phyloP scores from a whole-genome alignment of 2,329 filamentous ascomycete species.

The Penicillium sp. region DNA sequence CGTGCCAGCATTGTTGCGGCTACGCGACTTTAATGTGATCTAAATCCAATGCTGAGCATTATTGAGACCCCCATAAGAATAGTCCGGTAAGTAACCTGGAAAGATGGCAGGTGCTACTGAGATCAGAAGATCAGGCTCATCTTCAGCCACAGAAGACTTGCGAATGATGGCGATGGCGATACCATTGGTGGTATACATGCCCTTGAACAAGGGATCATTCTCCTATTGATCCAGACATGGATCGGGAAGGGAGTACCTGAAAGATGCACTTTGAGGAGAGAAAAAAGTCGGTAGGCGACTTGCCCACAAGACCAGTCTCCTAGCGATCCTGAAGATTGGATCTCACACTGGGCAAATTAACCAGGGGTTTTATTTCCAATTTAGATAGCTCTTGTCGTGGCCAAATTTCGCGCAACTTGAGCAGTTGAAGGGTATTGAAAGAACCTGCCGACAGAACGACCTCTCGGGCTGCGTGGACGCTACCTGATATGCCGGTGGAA shows the following conservation, averaged over 20 bases:
- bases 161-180: slow-evolving; percentile 55
- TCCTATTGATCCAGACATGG: slow-evolving; percentile 52
- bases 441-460: slow-evolving; percentile 55
- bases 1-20: slow-evolving; percentile 64
- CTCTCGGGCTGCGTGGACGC: slow-evolving; percentile 46
- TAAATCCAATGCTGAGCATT: slow-evolving; percentile 51
- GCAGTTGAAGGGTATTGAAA: slow-evolving; percentile 66
- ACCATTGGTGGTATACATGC: slow-evolving; percentile 56
- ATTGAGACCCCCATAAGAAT: slow-evolving; percentile 47
- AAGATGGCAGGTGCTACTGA: slow-evolving; percentile 61
- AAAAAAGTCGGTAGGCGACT: slow-evolving; percentile 40
- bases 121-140: slow-evolving; percentile 58
- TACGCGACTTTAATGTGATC: slow-evolving; percentile 61
- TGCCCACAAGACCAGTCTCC: slow-evolving; percentile 57
- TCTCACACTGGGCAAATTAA: slow-evolving; percentile 63
- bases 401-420: slow-evolving; percentile 65
- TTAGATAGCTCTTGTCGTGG: slow-evolving; percentile 55
- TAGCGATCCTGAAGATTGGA: slow-evolving; percentile 66
- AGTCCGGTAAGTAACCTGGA: slow-evolving; percentile 53
- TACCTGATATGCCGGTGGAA: slow-evolving; percentile 42
- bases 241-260: slow-evolving; percentile 34
- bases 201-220: slow-evolving; percentile 42
- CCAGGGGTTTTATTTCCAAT: slow-evolving; percentile 55
- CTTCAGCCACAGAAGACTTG: slow-evolving; percentile 44
- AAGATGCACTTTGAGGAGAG: slow-evolving; percentile 39